These are phyloP conservation scores for Monosiga brevicollis DNA, from an alignment of 78 protist genomes.

Conservation along the genomic window DNA sequence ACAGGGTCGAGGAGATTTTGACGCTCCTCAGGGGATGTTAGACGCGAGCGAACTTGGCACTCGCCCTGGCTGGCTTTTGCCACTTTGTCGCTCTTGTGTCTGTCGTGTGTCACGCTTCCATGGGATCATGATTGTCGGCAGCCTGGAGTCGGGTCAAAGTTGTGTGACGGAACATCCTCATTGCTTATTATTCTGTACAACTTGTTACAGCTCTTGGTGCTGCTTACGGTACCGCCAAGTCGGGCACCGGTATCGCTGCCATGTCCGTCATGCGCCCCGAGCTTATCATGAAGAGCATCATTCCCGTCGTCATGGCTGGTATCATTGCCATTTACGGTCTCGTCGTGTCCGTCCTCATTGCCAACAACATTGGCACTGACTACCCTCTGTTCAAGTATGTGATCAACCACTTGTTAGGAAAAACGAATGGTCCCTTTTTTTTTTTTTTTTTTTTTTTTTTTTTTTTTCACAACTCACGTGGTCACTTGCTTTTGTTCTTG, in stretches of 20 bases:
- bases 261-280: slow-evolving; percentile 94
- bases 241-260: slow-evolving; percentile 91
- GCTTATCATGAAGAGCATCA: slow-evolving; percentile 80
- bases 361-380: not conserved
- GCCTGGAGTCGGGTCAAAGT: too few relatives aligned
- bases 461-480: not conserved
- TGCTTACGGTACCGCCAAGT: slow-evolving; percentile 99
- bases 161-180: not conserved
- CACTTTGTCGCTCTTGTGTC: slow-evolving; percentile 6
- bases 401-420: not conserved
- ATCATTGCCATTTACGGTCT: slow-evolving; percentile 98
- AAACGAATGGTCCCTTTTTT: not conserved
- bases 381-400: slow-evolving; percentile 42
- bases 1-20: too few relatives aligned
- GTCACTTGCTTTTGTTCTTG: not conserved
- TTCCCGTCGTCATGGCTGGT: slow-evolving; percentile 99
- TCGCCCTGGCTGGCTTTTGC: not conserved
- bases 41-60: not conserved
- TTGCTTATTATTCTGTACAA: not conserved
- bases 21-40: too few relatives aligned
- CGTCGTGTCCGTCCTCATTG: slow-evolving; percentile 88
- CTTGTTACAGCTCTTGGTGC: slow-evolving; percentile 91
- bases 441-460: too few relatives aligned
- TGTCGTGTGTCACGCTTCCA: too few relatives aligned
- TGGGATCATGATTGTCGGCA: too few relatives aligned